A percentile compares a stretch with the other conserved stretches of the same genome.
Evolutionary conservation across 805 yeast genomes (phyloP).

Genomic region (Isabelozyma pseudorhagii): DNA sequence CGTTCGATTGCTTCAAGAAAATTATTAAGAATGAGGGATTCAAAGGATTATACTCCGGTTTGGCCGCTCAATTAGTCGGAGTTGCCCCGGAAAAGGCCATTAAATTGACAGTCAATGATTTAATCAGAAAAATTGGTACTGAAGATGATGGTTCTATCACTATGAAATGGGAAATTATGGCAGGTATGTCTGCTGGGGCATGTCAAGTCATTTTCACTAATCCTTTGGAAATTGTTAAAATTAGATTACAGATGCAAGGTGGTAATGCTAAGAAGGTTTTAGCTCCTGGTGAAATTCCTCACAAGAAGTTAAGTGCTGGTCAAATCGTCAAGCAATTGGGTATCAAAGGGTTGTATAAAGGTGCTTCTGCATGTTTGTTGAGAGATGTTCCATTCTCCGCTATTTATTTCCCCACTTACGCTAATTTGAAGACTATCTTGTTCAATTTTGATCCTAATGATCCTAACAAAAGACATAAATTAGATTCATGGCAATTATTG

Average conservation of each 20-base stretch:
- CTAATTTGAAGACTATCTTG: slow-evolving; percentile 79
- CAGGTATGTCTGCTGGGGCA: slow-evolving; percentile 95
- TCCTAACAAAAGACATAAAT: slow-evolving; percentile 52
- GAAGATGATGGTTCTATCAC: slow-evolving; percentile 32
- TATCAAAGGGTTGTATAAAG: slow-evolving; percentile 81
- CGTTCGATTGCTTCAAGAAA: slow-evolving; percentile 81
- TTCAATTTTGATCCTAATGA: slow-evolving; percentile 79
- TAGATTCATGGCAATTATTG: slow-evolving; percentile 81
- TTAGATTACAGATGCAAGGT: slow-evolving; percentile 92
- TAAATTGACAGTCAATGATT: slow-evolving; percentile 89
- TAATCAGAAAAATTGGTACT: slow-evolving; percentile 71
- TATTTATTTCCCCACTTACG: slow-evolving; percentile 95
- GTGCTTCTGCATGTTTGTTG: slow-evolving; percentile 84
- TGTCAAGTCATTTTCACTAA: slow-evolving; percentile 96
- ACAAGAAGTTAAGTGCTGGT: slow-evolving; percentile 52
- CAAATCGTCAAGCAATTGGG: slow-evolving; percentile 79
- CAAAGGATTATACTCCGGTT: slow-evolving; percentile 84
- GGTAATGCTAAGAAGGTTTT: slow-evolving; percentile 38
- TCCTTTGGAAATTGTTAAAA: slow-evolving; percentile 93
- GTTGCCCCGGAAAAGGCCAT: slow-evolving; percentile 99
- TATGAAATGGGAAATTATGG: slow-evolving; percentile 66
- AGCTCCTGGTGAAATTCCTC: slow-evolving; percentile 38
- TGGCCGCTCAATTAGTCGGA: slow-evolving; percentile 91
- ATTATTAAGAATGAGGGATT: slow-evolving; percentile 76
- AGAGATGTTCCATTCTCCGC: slow-evolving; percentile 97